phyloP scores from a whole-genome alignment of 345 rosid species.

The Aquilaria malaccensis region DNA sequence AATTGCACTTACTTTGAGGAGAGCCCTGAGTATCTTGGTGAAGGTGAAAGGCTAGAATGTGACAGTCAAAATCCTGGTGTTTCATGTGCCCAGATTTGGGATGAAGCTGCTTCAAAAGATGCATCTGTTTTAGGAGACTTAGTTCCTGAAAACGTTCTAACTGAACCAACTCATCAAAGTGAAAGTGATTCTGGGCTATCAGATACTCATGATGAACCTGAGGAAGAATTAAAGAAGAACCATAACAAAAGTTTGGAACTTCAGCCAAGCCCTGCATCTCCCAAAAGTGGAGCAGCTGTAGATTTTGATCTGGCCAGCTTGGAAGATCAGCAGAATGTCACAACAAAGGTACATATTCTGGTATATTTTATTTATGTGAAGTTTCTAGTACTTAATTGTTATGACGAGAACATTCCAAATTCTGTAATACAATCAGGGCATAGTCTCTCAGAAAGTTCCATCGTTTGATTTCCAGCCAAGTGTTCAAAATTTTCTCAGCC shows the following conservation, averaged over 20 bases:
- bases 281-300: constrained; percentile 3
- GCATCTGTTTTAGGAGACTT: constrained; percentile 16
- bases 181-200: constrained; percentile 13
- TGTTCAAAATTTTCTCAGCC: no score
- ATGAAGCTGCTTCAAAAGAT: constrained; percentile 19
- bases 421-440: not conserved
- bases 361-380: not conserved
- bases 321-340: constrained; percentile 10
- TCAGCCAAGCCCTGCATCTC: constrained; percentile 10
- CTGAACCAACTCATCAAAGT: constrained; percentile 19
- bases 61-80: constrained; percentile 23
- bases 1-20: constrained; percentile 35
- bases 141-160: constrained; percentile 14
- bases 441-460: not conserved
- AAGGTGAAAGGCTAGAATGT: constrained; percentile 17
- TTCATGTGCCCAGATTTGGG: constrained; percentile 21
- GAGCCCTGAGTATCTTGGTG: constrained; percentile 31
- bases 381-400: not conserved
- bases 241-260: constrained; percentile 10
- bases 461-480: not conserved
- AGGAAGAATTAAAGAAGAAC: constrained; percentile 13
- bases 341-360: constrained; percentile 31
- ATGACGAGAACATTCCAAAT: not conserved
- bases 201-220: constrained; percentile 14
- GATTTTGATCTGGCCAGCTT: constrained; percentile 13